phyloP scores from a whole-genome alignment of 2,329 filamentous ascomycete genomes.

The Trichophyton equinum region DNA sequence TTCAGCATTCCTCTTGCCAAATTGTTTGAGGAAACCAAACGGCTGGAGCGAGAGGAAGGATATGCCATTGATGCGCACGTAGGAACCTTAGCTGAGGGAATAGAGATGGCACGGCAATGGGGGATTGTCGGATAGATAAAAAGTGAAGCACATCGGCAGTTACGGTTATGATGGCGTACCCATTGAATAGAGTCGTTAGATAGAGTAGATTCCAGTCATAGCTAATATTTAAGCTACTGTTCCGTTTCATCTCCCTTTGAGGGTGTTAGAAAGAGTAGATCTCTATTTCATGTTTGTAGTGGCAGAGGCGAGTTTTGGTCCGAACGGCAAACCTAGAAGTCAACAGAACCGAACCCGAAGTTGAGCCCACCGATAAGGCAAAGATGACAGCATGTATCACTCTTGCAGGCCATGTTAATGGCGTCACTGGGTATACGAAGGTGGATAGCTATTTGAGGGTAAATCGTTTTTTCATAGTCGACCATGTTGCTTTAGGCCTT shows the following conservation, averaged over 20 bases:
- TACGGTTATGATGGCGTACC: background rate
- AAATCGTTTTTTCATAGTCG: constrained; percentile 22
- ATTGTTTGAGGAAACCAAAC: constrained; percentile 55
- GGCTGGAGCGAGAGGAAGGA: constrained; percentile 51
- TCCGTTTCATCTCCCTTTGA: background rate
- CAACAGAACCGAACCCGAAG: too few species aligned
- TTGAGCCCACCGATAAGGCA: too few species aligned
- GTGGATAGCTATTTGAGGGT: too few species aligned
- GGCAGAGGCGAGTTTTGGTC: too few species aligned
- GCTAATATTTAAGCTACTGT: background rate
- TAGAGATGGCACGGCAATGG: constrained; percentile 53
- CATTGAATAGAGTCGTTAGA: background rate
- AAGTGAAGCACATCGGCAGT: background rate
- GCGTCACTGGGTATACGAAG: too few species aligned
- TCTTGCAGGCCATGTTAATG: too few species aligned
- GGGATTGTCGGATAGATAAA: constrained; percentile 14
- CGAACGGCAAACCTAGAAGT: background rate
- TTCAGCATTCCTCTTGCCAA: constrained; percentile 54
- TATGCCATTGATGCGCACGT: constrained; percentile 70
- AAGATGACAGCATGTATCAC: too few species aligned
- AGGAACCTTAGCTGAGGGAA: constrained; percentile 64
- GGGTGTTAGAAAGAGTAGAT: too few species aligned
- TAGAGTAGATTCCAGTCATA: background rate
- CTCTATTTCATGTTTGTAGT: too few species aligned
- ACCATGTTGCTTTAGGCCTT: constrained; percentile 38